A percentile compares a stretch with the other conserved stretches of the same genome.
phyloP scores from a whole-genome alignment of 163 green algal genomes.

The Chlorella variabilis region DNA sequence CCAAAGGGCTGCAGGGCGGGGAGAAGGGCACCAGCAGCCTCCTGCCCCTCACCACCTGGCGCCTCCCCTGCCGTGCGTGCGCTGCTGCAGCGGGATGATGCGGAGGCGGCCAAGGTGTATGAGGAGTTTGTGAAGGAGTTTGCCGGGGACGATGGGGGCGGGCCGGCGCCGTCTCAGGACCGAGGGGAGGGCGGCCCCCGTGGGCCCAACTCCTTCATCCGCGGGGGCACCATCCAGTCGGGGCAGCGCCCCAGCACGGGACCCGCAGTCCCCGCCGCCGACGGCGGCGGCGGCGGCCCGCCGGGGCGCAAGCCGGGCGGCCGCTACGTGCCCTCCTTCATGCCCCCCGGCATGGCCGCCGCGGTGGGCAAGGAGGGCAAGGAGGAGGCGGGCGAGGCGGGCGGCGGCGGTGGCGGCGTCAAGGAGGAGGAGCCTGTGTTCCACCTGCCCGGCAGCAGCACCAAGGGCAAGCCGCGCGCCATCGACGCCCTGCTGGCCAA shows the following conservation, averaged over 20 bases:
- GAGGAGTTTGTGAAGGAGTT: constrained; percentile 89
- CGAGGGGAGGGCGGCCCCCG: neutral
- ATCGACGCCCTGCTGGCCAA: constrained; percentile 89
- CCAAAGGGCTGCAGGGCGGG: no score
- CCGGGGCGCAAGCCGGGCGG: constrained; percentile 16
- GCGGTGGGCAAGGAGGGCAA: constrained; percentile 11
- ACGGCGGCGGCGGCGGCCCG: neutral
- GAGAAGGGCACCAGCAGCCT: no score
- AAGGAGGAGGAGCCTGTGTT: constrained; percentile 63
- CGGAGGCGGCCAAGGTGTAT: constrained; percentile 83
- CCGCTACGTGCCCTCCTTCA: constrained; percentile 75
- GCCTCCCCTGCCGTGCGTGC: no score
- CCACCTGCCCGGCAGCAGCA: constrained; percentile 27
- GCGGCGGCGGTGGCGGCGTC: neutral
- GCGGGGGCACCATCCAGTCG: neutral
- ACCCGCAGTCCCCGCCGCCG: neutral
- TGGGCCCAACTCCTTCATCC: neutral
- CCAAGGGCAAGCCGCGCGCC: constrained; percentile 66
- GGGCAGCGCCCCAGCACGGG: neutral
- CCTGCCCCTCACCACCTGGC: neutral
- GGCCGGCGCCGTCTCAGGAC: neutral
- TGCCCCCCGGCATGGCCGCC: constrained; percentile 61
- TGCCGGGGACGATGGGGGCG: constrained; percentile 34
- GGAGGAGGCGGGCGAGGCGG: neutral
- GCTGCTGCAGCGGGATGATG: constrained; percentile 82